Percentiles rank a stretch among this genome's conserved stretches.
These are phyloP conservation scores for Intubia oerlemansii DNA, from an alignment of 2,329 filamentous ascomycete genomes.

Conservation along the genomic window DNA sequence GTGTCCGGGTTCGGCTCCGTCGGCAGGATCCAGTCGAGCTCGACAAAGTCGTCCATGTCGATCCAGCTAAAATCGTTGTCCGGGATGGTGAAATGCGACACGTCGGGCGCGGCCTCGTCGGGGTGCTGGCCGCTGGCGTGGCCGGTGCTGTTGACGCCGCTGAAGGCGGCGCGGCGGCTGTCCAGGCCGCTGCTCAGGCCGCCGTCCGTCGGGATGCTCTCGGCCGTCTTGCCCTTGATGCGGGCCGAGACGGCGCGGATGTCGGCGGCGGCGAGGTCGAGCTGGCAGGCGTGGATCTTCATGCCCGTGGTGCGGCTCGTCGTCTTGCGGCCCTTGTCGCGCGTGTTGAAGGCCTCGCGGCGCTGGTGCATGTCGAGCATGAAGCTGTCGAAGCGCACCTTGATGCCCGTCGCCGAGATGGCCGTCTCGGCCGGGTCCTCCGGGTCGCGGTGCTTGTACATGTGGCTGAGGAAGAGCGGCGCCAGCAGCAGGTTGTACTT, in stretches of 20 bases:
- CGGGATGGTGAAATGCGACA: slow-evolving; percentile 84
- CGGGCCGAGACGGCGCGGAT: slow-evolving; percentile 83
- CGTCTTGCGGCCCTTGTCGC: slow-evolving; percentile 54
- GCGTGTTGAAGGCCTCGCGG: slow-evolving; percentile 73
- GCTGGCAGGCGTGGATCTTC: slow-evolving; percentile 84
- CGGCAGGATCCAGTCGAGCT: slow-evolving; percentile 88
- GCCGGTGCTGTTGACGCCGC: slow-evolving; percentile 58
- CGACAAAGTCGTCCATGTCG: slow-evolving; percentile 98
- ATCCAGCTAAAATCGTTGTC: slow-evolving; percentile 95
- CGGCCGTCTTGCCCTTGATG: slow-evolving; percentile 58
- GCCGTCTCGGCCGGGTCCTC: slow-evolving; percentile 60
- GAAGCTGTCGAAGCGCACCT: slow-evolving; percentile 87
- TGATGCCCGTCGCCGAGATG: slow-evolving; percentile 86
- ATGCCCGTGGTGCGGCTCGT: slow-evolving; percentile 69
- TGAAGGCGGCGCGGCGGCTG: slow-evolving; percentile 77
- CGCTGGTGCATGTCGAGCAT: slow-evolving; percentile 93
- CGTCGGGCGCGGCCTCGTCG: slow-evolving; percentile 38
- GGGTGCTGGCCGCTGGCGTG: slow-evolving; percentile 37
- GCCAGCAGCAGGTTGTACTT: slow-evolving; percentile 91
- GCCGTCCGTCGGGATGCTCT: slow-evolving; percentile 42
- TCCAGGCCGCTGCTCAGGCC: slow-evolving; percentile 85
- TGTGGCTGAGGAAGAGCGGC: slow-evolving; percentile 83
- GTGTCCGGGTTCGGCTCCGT: slow-evolving; percentile 81
- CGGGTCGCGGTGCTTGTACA: slow-evolving; percentile 94
- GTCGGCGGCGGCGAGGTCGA: slow-evolving; percentile 81